Percentiles rank a stretch among this genome's conserved stretches.
phyloP scores from a whole-genome alignment of 148 eudicot genomes.

The Vaccinium macrocarpon region DNA sequence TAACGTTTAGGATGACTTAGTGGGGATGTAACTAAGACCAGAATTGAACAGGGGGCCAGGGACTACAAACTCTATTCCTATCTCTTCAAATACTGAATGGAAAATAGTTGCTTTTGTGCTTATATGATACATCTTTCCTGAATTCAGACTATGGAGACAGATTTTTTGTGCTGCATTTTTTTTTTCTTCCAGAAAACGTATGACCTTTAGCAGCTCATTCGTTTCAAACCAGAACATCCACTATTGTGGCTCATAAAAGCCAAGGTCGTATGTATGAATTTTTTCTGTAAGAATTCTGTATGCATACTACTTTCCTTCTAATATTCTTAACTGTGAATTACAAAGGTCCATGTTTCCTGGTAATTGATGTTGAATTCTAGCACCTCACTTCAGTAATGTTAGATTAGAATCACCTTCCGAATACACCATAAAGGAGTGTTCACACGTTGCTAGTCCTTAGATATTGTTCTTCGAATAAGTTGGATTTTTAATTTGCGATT shows the following conservation, averaged over 20 bases:
- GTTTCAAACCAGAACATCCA: neutral
- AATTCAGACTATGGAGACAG: neutral
- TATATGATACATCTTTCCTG: neutral
- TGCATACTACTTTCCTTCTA: neutral
- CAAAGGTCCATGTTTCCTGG: neutral
- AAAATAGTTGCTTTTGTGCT: neutral
- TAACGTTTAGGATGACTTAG: neutral
- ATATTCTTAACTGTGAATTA: neutral
- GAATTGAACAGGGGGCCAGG: neutral
- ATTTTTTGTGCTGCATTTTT: neutral
- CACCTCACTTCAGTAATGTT: neutral
- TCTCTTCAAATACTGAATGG: neutral
- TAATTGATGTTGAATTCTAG: neutral
- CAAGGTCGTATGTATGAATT: neutral
- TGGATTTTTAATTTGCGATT: neutral
- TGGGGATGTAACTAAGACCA: neutral
- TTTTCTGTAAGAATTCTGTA: neutral
- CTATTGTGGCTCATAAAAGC: neutral
- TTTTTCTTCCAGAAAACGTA: neutral
- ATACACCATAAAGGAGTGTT: neutral
- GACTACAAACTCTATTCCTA: neutral
- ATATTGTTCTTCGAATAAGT: neutral
- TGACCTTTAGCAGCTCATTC: neutral
- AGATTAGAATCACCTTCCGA: neutral
- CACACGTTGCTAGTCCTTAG: slow-evolving; percentile 1